Base-by-base conservation (phyloP, 2,329 filamentous ascomycete species). In the Fusarium sublunatum region DNA sequence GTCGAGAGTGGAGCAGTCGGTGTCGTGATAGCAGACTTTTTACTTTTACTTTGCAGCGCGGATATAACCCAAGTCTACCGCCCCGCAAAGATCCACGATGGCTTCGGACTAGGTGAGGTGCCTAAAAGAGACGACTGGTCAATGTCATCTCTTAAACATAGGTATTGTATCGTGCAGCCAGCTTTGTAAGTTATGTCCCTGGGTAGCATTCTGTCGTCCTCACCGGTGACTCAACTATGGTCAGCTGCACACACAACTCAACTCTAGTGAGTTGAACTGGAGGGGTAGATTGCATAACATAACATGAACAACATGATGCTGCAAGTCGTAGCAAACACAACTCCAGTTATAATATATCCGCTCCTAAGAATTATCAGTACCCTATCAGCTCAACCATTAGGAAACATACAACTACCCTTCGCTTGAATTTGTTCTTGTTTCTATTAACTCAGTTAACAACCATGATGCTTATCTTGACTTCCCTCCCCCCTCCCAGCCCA, bases 1-100 rank as follows among this genome's bases (percentile, higher is more conserved):
- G 11, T 3, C 32, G 29, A 29, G 19, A 36, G 65, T 69, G 63
- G 65, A 70, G 65, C 50, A 67, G 62, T 50, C 51, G 38, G 53
- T 69, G 64, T 70, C 61, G 68, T 69, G 68, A 70, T 70, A 41
- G 61, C 65, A 69, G 65, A 69, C 53, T 62, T 64, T 66, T 64
- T 63, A 69, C 53, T 62, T 64, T 66, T 64, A 66, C 57, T 58
- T 58, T 66, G 61, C 57, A 34, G 39, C 42, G 9, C 49, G 35
- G 19, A 7, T 36, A 26, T 41, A 42, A 34, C 12, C 31, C 6
- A 34, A 6, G 31, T 34, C 19, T n/a, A 40, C 25, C 31, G 60
- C 66, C 66, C 67, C 67, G 58, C 66, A 65, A 43, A 52, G 36
- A 28, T 40, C 36, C 35, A 51, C 49, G 36, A 25, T 24, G 26